Percentiles rank a stretch among this genome's conserved stretches.
Conservation (phyloP, 257 asterid species). For the Solanum piurae region DNA sequence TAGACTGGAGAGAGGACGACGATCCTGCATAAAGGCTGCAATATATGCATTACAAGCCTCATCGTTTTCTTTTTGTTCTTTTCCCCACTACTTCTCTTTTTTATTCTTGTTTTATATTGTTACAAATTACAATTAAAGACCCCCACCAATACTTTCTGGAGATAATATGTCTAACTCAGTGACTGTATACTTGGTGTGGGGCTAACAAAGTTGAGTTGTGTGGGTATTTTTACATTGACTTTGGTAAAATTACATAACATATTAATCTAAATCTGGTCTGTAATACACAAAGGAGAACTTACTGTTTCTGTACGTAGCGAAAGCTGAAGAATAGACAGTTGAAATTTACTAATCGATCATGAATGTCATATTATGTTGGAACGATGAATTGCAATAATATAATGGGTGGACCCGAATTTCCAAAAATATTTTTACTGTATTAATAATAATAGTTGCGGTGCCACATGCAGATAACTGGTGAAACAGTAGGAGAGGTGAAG, state of each 20-base stretch:
- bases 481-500: conserved; percentile 43
- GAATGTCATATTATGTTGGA: too few species aligned
- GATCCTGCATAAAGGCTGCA: neutral
- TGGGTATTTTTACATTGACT: neutral
- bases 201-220: neutral
- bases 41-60: neutral
- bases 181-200: neutral
- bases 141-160: neutral
- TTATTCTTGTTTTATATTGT: neutral
- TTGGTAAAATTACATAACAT: neutral
- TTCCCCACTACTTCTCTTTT: neutral
- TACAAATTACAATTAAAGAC: neutral
- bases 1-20: neutral
- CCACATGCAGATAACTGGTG: conserved; percentile 35
- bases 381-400: too few species aligned
- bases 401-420: neutral
- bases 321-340: too few species aligned
- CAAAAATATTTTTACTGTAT: neutral
- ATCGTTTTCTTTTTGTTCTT: neutral
- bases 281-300: too few species aligned
- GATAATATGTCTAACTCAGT: neutral
- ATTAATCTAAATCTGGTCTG: neutral
- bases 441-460: neutral
- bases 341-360: too few species aligned
- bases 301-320: neutral